These are phyloP conservation scores for Clarireedia monteithiana DNA, from an alignment of 2,329 filamentous ascomycete species.

Conservation along the genomic window DNA sequence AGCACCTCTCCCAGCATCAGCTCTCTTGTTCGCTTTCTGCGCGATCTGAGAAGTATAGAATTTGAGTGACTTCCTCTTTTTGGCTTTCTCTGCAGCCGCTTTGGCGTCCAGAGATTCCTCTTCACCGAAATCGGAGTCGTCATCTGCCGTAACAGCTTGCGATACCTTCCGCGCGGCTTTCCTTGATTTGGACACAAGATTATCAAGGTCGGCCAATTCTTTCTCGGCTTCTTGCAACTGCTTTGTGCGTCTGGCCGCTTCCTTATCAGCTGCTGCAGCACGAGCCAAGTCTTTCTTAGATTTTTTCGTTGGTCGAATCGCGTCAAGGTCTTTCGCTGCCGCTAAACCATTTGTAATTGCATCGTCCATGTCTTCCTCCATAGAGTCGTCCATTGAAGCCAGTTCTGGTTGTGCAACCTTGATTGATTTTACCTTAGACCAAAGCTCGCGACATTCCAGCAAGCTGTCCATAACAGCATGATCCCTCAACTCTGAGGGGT, in stretches of 20 bases:
- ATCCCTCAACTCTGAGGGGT: constrained; percentile 74
- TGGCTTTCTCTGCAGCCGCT: constrained; percentile 78
- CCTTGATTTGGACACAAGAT: constrained; percentile 19
- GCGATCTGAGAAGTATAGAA: constrained; percentile 98
- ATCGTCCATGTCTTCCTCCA: constrained; percentile 24
- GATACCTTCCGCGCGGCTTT: constrained; percentile 18
- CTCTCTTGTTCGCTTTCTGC: constrained; percentile 85
- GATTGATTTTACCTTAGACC: constrained; percentile 67
- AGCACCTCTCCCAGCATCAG: constrained; percentile 61
- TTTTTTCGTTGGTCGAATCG: background rate
- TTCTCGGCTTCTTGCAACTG: constrained; percentile 34
- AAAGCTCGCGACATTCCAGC: constrained; percentile 70
- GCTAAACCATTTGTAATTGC: constrained; percentile 9
- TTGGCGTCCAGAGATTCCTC: constrained; percentile 70
- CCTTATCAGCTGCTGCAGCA: constrained; percentile 33
- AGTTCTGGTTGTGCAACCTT: constrained; percentile 30
- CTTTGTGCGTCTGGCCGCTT: constrained; percentile 24
- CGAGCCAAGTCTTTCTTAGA: constrained; percentile 32
- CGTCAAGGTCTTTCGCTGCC: background rate
- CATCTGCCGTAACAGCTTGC: constrained; percentile 51
- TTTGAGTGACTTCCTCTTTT: constrained; percentile 82
- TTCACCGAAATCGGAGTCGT: constrained; percentile 87
- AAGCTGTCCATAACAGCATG: constrained; percentile 87
- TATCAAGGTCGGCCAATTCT: constrained; percentile 35
- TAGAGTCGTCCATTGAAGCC: constrained; percentile 22